Percentiles rank a stretch among this genome's conserved stretches.
Conservation (phyloP, 2,329 filamentous ascomycete species). For the Penicillium sumatraense region DNA sequence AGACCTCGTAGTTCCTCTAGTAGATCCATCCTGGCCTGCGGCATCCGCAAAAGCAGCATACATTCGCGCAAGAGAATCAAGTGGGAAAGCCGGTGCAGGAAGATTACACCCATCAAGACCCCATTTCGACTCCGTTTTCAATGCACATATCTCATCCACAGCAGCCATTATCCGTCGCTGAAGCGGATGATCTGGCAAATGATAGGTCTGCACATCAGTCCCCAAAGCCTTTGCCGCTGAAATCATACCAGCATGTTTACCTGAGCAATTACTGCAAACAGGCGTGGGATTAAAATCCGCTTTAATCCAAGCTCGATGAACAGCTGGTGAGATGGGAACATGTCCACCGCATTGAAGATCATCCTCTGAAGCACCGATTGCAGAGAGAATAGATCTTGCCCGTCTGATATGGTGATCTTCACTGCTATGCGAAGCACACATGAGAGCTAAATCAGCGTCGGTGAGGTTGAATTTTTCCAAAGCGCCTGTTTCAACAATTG, state of each 20-base stretch:
- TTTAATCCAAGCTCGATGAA: conserved; percentile 48
- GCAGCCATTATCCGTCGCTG: conserved; percentile 45
- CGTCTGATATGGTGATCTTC: conserved; percentile 48
- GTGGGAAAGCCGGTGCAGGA: conserved; percentile 49
- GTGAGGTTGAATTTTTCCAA: conserved; percentile 44
- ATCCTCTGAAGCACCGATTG: conserved; percentile 36
- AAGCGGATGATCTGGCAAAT: conserved; percentile 42
- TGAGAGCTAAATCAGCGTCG: conserved; percentile 50
- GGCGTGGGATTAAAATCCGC: conserved; percentile 42
- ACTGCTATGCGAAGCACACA: conserved; percentile 55
- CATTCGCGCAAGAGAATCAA: conserved; percentile 41
- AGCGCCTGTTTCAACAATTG: conserved; percentile 49
- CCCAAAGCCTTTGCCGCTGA: conserved; percentile 47
- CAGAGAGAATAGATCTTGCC: conserved; percentile 45
- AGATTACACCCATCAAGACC: conserved; percentile 55
- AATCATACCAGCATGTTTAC: conserved; percentile 56
- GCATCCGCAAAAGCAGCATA: conserved; percentile 45
- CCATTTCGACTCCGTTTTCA: conserved; percentile 42
- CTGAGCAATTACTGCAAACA: conserved; percentile 54
- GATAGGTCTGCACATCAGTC: conserved; percentile 38
- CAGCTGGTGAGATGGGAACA: conserved; percentile 36
- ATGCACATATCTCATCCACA: conserved; percentile 42
- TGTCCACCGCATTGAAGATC: conserved; percentile 53
- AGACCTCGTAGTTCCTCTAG: conserved; percentile 21
- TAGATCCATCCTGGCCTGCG: not conserved